Conservation (phyloP, 768 basidiomycete genomes). For the Psilocybe sp. region DNA sequence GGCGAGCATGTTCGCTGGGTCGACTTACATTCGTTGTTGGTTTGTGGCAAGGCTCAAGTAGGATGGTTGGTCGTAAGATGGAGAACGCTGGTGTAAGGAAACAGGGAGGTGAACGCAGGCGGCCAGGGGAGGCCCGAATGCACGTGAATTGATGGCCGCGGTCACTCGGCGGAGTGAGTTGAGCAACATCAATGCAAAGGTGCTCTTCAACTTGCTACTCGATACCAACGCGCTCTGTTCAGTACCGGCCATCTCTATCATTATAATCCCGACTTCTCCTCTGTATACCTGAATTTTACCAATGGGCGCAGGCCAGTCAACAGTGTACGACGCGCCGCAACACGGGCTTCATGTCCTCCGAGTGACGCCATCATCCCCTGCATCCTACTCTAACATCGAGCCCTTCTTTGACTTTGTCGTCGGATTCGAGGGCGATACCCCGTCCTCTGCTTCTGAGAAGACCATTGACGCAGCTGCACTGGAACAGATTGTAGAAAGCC, state of each 20-base stretch:
- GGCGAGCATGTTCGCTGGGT: no score
- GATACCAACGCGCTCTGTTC: background rate
- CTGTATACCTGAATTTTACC: background rate
- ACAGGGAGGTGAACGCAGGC: no score
- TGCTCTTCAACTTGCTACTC: no score
- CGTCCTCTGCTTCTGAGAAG: conserved; percentile 37
- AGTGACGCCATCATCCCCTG: conserved; percentile 87
- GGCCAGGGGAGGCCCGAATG: no score
- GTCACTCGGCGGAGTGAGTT: no score
- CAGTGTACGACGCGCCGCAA: conserved; percentile 44
- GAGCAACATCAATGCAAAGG: no score
- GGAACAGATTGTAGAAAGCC: conserved; percentile 78
- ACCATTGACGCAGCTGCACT: conserved; percentile 67
- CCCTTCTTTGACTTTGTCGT: conserved; percentile 98
- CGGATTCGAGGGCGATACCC: conserved; percentile 75
- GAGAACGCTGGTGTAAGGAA: no score
- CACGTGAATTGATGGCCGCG: no score
- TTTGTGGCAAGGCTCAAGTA: no score
- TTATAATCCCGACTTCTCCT: background rate
- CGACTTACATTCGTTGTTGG: no score
- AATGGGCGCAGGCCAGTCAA: conserved; percentile 80
- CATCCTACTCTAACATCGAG: conserved; percentile 79
- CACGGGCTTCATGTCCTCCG: conserved; percentile 84
- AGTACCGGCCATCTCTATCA: background rate
- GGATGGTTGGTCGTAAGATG: no score